Base-by-base conservation (phyloP, 1,139 yeast species). In the Geotrichum europaeum region DNA sequence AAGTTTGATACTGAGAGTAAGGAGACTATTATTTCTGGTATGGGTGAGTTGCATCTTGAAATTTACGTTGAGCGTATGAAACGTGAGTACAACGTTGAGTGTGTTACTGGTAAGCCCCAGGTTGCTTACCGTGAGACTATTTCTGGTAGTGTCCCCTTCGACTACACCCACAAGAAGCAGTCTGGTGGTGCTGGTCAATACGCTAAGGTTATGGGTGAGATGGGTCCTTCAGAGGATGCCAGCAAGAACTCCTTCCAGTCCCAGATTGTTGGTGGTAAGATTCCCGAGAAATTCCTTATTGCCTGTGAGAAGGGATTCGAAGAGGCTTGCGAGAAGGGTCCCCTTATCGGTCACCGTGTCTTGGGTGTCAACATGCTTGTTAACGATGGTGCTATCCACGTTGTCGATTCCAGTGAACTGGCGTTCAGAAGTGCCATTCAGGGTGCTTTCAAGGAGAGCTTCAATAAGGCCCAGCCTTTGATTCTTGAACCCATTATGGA, bases 151-250 rank as follows among this genome's bases (percentile, higher is more conserved):
- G 81, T 94, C 32, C 80, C 84, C n/a, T 92, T 94, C 72, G 98
- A 94, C 74, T 90, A 84, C 78, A 89, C 97, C 43, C 98, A 92
- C 80, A 94, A 94, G 82, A 92, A 92, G 74, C 99, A 94, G 80
- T 84, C 95, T 72, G 99, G 99, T 76, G 99, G 99, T 82, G 96
- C 99, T 67, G 99, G 99, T 78, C 99, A 94, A 79, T 94, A 86
- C 74, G 99, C 96, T 76, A 86, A 95, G 79, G 97, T 94, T 69
- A 89, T 92, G 76, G 99, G 99, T 72, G 84, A 81, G 61, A 76
- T 95, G 77, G 51, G 59, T 47, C 53, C 57, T 15, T 24, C 55
- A 18, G 53, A 51, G 24, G 58, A 56, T 22, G 86, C 94, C 55
- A 72, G 69, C 49, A 69, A 69, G 58, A 92, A 91, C 75, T 79